Base-by-base conservation (phyloP, 2,329 filamentous ascomycete species). In the Furcasterigmium furcatum region DNA sequence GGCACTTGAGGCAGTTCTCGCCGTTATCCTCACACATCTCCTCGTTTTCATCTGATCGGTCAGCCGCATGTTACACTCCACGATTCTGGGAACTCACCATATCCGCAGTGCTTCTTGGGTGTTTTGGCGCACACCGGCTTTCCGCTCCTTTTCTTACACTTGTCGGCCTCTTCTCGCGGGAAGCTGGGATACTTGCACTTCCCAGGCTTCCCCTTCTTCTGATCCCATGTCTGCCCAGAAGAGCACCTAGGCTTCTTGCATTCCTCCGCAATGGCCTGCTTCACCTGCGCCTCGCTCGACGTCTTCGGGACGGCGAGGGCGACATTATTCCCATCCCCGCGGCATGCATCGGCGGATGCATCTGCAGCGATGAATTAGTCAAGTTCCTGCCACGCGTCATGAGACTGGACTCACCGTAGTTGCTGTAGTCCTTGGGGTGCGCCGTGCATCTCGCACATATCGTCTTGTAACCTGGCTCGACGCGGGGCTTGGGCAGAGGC, bases 171-270 rank as follows among this genome's bases (percentile, higher is more conserved):
- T 7, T 42, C 40, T 8, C 18, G 16, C 4, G 40, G 29, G 5
- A 42, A 32, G 8, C n/a, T 21, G 19, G 40, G 40, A 18, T 34
- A 21, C 14, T 42, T 34, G 40, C 40, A 42, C 40, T 35, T 42
- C 18, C 30, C 30, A 19, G 22, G 16, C 7, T 16, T 34, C 4
- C 30, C 40, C 13, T 9, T 22, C 12, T 16, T 16, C 14, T n/a
- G 14, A n/a, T n/a, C n/a, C 38, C 38, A 40, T 9, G 14, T 40
- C n/a, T 42, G 27, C 19, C 29, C 29, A 10, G 27, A 30, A 4
- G 40, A 27, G 4, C 40, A 42, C n/a, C 22, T 30, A 18, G 29
- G 40, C 40, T 42, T 42, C 20, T 42, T 42, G 40, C 40, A 42
- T 5, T 42, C 21, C 27, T 42, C 21, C 7, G 5, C 19, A 14